Base-by-base conservation (phyloP, 768 basidiomycete species). In the Termitomyces sp. region DNA sequence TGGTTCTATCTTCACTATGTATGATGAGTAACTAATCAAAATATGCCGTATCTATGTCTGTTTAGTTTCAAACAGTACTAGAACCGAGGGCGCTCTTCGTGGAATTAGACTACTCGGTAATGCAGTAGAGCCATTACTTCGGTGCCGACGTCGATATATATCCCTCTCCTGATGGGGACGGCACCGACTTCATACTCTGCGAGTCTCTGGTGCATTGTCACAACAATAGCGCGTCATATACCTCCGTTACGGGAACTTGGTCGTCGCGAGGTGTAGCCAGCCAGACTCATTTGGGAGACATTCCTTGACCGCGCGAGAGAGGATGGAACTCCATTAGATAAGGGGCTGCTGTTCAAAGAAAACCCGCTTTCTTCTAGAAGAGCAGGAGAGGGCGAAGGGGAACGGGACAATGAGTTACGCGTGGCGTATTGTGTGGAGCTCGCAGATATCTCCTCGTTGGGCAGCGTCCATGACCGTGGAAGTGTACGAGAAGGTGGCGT, bases 221-320 rank as follows among this genome's bases (percentile, higher is more conserved):
- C 24, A 41, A 7, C 24, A 4, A 52, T 12, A 12, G 36, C 4
- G 13, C 39, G 7, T 47, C 49, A 58, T 53, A 46, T 37, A 46
- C 8, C 24, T 46, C 51, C 44, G n/a, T 41, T 58, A n/a, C 51
- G 57, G 18, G 47, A 34, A 12, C 50, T 53, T 22, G 37, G 10
- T 55, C 63, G 71, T 48, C 85, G 76, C 43, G 86, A 76, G 32
- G 76, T 71, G 58, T 83, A 66, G n/a, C 72, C 75, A 37, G 82
- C 75, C 41, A 89, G 66, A 66, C 80, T 89, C 67, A 84, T 78
- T 68, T 84, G 81, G 4, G 87, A 89, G 8, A 78, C 76, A 61
- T 88, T 90, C 62, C 85, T 75, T 62, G 88, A 90, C 16, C 88
- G 81, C 49, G 82, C 73, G 27, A 81, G 81, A 73, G 49, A 81